Base-by-base conservation (phyloP, 345 rosid species). In the Murraya paniculata region DNA sequence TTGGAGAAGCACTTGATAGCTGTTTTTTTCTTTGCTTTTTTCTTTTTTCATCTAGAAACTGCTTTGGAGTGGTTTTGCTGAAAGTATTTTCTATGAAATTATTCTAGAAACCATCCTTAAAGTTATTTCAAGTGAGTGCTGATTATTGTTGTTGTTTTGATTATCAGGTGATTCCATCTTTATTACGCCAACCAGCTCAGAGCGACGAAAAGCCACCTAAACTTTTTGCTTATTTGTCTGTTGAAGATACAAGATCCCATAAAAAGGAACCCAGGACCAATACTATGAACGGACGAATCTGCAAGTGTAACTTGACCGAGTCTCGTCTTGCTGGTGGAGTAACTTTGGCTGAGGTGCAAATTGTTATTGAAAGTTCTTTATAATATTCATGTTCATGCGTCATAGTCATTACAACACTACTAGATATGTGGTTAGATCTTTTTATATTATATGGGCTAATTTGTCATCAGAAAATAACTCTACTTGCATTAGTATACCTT, bases 101-200 rank as follows among this genome's bases (percentile, higher is more conserved):
- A n/a, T 7, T n/a, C 28, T 24, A 7, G 5, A 68, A 68, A 41
- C 21, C 55, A 38, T 25, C 39, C 24, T 35, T 24, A 19, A 22
- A 59, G 39, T 75, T 67, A 33, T 61, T 69, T 38, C 25, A 39
- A 45, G 39, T n/a, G 36, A 16, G 11, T 61, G 60, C 21, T 82
- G 55, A 73, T 28, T 53, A 65, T 2, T 78, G 18, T 79, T 81
- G 1, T 75, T 81, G 2, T 77, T 73, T 73, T 48, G 9, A 39
- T 60, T 81, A 68, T 25, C 89, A 96, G 99, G 98, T 91, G 73
- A 92, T 96, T 80, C 99, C 99, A 6, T 88, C 91, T 72, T 72
- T 94, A 9, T 79, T 90, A 45, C 72, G 79, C 48, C 81, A 83
- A 39, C 84, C 83, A 74, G 64, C 67, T 65, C 88, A 85, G 72